phyloP scores from a whole-genome alignment of 2,329 filamentous ascomycete genomes.

The Penicillium hordei region DNA sequence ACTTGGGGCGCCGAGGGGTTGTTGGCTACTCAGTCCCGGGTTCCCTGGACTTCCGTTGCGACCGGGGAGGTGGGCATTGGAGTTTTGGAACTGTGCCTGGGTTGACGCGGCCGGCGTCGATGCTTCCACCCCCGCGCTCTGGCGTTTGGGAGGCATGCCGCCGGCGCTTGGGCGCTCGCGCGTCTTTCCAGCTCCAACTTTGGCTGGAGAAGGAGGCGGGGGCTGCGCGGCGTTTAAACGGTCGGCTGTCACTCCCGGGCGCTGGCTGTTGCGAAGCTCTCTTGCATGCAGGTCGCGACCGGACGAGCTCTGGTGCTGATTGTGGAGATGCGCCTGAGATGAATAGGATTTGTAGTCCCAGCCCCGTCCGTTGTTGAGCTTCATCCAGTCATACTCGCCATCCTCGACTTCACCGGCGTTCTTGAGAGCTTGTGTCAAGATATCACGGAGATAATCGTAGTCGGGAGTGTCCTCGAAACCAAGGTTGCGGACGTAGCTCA shows the following conservation, averaged over 20 bases:
- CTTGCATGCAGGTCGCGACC: conserved; percentile 78
- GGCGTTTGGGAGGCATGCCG: conserved; percentile 71
- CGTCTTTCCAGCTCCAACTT: conserved; percentile 71
- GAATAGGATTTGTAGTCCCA: conserved; percentile 79
- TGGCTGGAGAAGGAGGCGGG: conserved; percentile 81
- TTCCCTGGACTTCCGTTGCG: conserved; percentile 60
- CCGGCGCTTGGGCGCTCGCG: conserved; percentile 74
- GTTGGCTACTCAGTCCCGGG: conserved; percentile 59
- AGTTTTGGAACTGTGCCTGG: conserved; percentile 95
- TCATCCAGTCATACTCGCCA: conserved; percentile 99
- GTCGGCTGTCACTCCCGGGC: conserved; percentile 69
- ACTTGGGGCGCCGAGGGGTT: conserved; percentile 56
- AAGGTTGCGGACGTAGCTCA: conserved; percentile 95
- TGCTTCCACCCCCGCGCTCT: conserved; percentile 66
- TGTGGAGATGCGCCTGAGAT: conserved; percentile 72
- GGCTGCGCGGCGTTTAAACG: conserved; percentile 94
- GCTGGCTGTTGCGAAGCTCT: conserved; percentile 59
- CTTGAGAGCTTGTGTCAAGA: conserved; percentile 95
- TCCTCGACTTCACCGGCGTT: conserved; percentile 93
- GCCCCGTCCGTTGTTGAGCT: conserved; percentile 87
- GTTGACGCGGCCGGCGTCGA: conserved; percentile 86
- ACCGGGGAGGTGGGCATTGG: conserved; percentile 75
- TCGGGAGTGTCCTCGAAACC: conserved; percentile 98
- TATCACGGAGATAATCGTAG: conserved; percentile 94
- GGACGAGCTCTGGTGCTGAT: conserved; percentile 78